Percentiles rank a stretch among this genome's conserved stretches.
Conservation (phyloP, 2,329 filamentous ascomycete species). For the Fusarium sp. region DNA sequence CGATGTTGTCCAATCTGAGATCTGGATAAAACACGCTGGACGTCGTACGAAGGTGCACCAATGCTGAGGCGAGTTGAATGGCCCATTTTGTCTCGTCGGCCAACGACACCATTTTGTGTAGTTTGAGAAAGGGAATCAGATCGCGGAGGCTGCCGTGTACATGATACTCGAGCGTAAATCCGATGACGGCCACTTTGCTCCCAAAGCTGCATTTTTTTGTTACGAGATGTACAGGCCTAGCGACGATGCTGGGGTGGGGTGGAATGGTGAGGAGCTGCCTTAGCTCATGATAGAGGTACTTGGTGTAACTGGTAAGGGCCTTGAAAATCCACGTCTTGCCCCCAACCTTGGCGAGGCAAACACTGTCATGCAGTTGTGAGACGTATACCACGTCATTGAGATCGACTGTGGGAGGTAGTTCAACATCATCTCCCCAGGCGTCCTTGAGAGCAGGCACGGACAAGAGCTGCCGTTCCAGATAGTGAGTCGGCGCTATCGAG, state of each 20-base stretch:
- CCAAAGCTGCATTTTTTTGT: slow-evolving; percentile 68
- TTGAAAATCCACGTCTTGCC: slow-evolving; percentile 65
- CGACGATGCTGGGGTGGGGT: slow-evolving; percentile 64
- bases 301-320: slow-evolving; percentile 65
- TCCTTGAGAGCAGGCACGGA: slow-evolving; percentile 55
- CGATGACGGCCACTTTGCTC: slow-evolving; percentile 64
- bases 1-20: slow-evolving; percentile 68
- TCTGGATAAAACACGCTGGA: slow-evolving; percentile 66
- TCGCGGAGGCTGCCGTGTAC: slow-evolving; percentile 66
- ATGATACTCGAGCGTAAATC: slow-evolving; percentile 68
- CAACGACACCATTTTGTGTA: slow-evolving; percentile 57
- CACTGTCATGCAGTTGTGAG: slow-evolving; percentile 68
- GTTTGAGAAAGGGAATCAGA: slow-evolving; percentile 61
- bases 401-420: slow-evolving; percentile 60
- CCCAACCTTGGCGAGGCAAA: slow-evolving; percentile 63
- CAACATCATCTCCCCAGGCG: slow-evolving; percentile 57
- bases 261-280: slow-evolving; percentile 63
- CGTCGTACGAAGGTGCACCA: slow-evolving; percentile 61
- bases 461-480: slow-evolving; percentile 64
- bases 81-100: slow-evolving; percentile 64
- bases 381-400: slow-evolving; percentile 62
- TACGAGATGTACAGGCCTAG: slow-evolving; percentile 63
- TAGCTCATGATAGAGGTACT: slow-evolving; percentile 71
- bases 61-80: slow-evolving; percentile 61
- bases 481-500: slow-evolving; percentile 60